Percentiles rank a stretch among this genome's conserved stretches.
These are phyloP conservation scores for Ceratobasidium sp. DNA, from an alignment of 1,284 basidiomycete genomes.

Conservation along the genomic window DNA sequence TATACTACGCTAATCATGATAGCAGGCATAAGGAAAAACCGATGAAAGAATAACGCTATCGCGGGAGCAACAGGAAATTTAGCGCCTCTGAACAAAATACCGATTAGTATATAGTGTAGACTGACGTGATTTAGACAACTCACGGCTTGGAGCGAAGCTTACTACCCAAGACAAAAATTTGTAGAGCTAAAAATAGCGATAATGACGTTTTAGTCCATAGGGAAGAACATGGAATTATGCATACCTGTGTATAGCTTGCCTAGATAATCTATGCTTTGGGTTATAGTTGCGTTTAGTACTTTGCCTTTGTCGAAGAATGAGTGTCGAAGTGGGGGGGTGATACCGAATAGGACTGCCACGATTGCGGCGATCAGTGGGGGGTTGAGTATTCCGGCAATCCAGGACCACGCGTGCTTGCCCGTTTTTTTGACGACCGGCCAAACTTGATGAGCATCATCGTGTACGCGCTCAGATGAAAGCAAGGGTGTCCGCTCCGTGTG, in stretches of 20 bases:
- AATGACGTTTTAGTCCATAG: neutral
- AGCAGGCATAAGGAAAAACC: constrained; percentile 29
- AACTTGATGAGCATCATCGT: neutral
- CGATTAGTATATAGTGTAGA: too few species aligned
- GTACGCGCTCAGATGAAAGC: constrained; percentile 9
- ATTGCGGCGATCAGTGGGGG: constrained; percentile 36
- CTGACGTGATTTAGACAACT: neutral
- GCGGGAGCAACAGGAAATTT: constrained; percentile 14
- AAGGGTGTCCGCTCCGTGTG: constrained; percentile 26
- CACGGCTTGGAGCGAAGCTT: constrained; percentile 33
- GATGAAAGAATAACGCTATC: constrained; percentile 19
- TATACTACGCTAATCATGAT: constrained; percentile 26
- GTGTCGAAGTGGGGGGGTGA: constrained; percentile 27
- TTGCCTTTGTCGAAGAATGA: constrained; percentile 14
- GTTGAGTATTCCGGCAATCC: constrained; percentile 18
- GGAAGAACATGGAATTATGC: neutral
- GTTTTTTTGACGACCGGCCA: constrained; percentile 8
- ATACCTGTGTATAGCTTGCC: constrained; percentile 32
- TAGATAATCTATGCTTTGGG: constrained; percentile 20
- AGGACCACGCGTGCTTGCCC: constrained; percentile 5
- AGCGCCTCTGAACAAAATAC: constrained; percentile 1
- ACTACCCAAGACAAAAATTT: constrained; percentile 35
- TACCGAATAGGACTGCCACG: constrained; percentile 17
- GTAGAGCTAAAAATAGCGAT: constrained; percentile 10
- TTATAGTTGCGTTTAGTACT: constrained; percentile 12